phyloP scores from a whole-genome alignment of 2,329 filamentous ascomycete genomes.

The Fusarium subglutinans region DNA sequence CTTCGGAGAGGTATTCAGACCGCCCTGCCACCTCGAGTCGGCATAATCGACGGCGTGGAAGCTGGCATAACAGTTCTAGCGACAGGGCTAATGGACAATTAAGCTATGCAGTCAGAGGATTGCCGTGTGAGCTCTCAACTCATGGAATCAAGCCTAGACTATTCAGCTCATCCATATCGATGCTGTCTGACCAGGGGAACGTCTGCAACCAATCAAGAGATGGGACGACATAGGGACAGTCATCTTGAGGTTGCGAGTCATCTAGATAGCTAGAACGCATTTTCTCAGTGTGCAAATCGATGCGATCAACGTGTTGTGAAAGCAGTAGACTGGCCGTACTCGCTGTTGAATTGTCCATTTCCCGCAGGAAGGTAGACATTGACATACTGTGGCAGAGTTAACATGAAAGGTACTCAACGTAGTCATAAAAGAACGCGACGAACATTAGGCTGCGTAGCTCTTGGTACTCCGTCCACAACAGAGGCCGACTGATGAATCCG shows the following conservation, averaged over 20 bases:
- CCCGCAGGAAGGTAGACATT: neutral
- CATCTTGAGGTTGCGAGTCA: neutral
- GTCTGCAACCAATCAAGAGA: neutral
- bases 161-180: neutral
- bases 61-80: neutral
- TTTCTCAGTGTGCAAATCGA: neutral
- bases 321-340: neutral
- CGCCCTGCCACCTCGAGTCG: neutral
- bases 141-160: neutral
- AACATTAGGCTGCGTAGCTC: neutral
- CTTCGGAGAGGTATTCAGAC: neutral
- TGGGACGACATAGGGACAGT: neutral
- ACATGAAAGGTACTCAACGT: neutral
- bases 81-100: neutral
- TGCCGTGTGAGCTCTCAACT: neutral
- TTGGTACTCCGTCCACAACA: neutral
- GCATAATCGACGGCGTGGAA: neutral
- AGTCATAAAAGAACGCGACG: neutral
- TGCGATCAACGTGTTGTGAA: neutral
- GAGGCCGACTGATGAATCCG: neutral
- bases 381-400: neutral
- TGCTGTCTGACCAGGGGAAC: neutral
- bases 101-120: neutral
- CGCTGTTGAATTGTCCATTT: neutral
- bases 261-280: neutral